Conservation (phyloP, 805 yeast species). For the Blastobotrys peoriensis region DNA sequence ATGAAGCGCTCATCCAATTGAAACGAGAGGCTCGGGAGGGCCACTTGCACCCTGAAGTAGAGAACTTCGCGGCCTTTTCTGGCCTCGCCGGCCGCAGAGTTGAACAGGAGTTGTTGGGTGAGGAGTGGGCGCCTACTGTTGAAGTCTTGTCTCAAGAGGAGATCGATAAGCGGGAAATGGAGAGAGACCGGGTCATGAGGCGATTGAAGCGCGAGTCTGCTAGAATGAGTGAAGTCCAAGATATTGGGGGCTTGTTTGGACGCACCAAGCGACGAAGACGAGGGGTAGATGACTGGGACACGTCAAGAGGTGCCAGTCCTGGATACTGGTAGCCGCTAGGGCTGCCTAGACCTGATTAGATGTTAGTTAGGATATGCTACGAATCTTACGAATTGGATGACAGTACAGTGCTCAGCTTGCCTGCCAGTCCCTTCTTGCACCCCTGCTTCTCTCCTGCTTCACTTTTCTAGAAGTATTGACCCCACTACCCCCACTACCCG, state of each 20-base stretch:
- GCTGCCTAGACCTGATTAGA: too few species aligned
- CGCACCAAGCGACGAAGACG: slow-evolving; percentile 25
- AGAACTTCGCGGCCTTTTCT: slow-evolving; percentile 58
- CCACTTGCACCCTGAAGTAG: slow-evolving; percentile 43
- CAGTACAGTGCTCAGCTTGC: too few species aligned
- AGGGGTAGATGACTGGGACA: slow-evolving; percentile 13
- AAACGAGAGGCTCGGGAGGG: slow-evolving; percentile 81
- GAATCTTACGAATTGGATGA: too few species aligned
- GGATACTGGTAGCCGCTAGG: slow-evolving; percentile 14
- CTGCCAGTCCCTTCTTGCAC: too few species aligned
- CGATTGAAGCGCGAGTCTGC: slow-evolving; percentile 89
- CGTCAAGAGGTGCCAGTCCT: slow-evolving; percentile 16
- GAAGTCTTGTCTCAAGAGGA: slow-evolving; percentile 87
- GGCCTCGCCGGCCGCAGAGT: slow-evolving; percentile 59
- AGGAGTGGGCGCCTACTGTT: slow-evolving; percentile 79
- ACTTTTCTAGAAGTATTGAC: too few species aligned
- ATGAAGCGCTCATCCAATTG: slow-evolving; percentile 69
- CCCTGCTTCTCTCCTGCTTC: too few species aligned
- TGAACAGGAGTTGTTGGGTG: slow-evolving; percentile 73
- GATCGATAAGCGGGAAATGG: slow-evolving; percentile 90
- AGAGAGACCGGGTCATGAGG: slow-evolving; percentile 84
- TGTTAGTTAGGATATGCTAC: too few species aligned
- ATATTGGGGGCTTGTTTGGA: slow-evolving; percentile 31
- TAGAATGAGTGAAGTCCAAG: slow-evolving; percentile 54
- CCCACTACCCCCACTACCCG: too few species aligned